phyloP scores from a whole-genome alignment of 805 yeast species.

The Hanseniaspora singularis region DNA sequence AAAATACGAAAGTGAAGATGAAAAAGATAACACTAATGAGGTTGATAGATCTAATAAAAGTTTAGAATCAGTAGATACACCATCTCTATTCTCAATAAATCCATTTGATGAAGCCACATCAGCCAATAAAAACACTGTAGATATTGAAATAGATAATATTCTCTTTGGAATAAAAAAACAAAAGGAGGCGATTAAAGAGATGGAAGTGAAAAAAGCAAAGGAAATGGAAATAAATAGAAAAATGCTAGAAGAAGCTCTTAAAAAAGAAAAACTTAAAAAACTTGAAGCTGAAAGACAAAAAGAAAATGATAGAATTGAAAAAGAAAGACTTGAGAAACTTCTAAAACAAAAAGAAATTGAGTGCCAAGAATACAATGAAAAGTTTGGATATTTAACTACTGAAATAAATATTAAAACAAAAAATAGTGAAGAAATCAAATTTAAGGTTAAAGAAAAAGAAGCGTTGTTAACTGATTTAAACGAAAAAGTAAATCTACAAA shows the following conservation, averaged over 20 bases:
- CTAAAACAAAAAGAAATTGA: background rate
- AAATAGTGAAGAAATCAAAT: background rate
- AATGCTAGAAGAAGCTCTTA: conserved; percentile 17
- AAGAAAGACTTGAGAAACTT: conserved; percentile 3
- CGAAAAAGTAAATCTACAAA: background rate
- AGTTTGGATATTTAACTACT: background rate
- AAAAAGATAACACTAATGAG: background rate
- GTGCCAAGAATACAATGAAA: background rate
- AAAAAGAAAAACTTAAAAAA: conserved; percentile 9
- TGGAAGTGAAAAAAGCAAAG: conserved; percentile 13
- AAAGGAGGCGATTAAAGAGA: conserved; percentile 18
- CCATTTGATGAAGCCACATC: background rate
- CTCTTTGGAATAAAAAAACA: background rate
- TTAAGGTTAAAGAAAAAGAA: background rate
- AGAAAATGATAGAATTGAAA: background rate
- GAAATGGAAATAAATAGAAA: conserved; percentile 18
- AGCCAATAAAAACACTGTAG: background rate
- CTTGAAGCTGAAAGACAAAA: background rate
- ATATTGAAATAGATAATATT: background rate
- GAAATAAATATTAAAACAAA: background rate
- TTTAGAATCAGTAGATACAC: background rate
- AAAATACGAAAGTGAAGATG: conserved; percentile 3
- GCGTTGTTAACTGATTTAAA: background rate
- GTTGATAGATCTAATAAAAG: background rate
- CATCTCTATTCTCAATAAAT: background rate